Base-by-base conservation (phyloP, 345 rosid genomes). In the Sisymbrium altissimum region DNA sequence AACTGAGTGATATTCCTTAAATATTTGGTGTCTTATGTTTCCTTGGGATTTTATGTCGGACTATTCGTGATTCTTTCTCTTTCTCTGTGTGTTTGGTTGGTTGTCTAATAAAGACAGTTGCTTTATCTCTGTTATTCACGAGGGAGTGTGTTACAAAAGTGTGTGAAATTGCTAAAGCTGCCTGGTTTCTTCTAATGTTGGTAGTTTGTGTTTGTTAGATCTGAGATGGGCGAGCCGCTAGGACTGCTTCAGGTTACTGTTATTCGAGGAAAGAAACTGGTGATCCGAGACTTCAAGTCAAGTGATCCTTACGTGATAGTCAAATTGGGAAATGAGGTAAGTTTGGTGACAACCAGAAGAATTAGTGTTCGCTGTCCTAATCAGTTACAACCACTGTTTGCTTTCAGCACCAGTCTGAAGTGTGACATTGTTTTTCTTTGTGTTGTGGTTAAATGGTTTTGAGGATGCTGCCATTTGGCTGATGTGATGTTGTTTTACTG, bases 231-330 rank as follows among this genome's bases (percentile, higher is more conserved):
- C 17, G 95, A 91, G 84, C 86, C 81, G 18, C 68, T 86, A 41
- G 92, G 97, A 73, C 62, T 77, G 84, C 81, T 95, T 45, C 88
- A 87, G 80, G 92, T 95, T 64, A 85, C 82, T 17, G 89, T 95
- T 63, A 83, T 89, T 40, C 90, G 77, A 77, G 97, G 99, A 21
- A 95, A 84, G 81, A 83, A 80, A 35, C 79, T 95, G 67, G 99
- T 70, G 33, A 88, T 95, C 66, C 83, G 99, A 72, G 99, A 95
- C 81, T 95, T 95, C 84, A 95, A 85, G 81, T 88, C 84, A 73
- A 95, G 99, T 72, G 99, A 95, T 86, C 99, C 99, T 69, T 95
- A 95, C 75, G 97, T 92, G 52, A 83, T 95, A 13, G 72, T 88
- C 85, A 95, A 92, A 85, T 80, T 95, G 46, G 97, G 88, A 36